Evolutionary conservation across 1,284 basidiomycete genomes (phyloP).

Genomic region (Schizophyllum commune): DNA sequence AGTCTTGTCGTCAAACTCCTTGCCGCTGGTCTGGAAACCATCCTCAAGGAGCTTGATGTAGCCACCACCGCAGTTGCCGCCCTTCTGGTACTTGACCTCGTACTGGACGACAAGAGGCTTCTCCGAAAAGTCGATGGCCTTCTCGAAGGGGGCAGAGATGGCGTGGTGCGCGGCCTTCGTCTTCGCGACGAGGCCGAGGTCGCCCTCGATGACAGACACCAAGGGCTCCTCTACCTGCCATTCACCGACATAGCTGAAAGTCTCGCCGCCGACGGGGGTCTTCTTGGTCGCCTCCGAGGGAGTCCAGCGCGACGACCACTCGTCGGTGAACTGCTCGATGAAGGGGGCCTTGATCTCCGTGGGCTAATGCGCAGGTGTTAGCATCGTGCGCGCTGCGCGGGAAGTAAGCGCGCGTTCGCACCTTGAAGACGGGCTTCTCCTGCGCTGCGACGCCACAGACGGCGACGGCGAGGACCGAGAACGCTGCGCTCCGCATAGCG

Average conservation of each 20-base stretch:
- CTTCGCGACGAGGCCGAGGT: conserved; percentile 89
- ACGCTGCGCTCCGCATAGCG: conserved; percentile 82
- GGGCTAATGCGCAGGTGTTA: conserved; percentile 38
- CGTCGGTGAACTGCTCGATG: conserved; percentile 93
- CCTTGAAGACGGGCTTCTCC: conserved; percentile 61
- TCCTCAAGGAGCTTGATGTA: conserved; percentile 96
- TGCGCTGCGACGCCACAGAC: conserved; percentile 53
- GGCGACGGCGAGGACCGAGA: conserved; percentile 63
- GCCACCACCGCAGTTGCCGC: conserved; percentile 97
- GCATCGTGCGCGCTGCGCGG: conserved; percentile 10
- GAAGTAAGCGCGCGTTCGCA: conserved; percentile 23
- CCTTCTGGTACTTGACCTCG: conserved; percentile 99
- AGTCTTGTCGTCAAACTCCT: conserved; percentile 96
- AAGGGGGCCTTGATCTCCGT: conserved; percentile 87
- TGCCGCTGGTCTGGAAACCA: conserved; percentile 85
- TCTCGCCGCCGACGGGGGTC: conserved; percentile 88
- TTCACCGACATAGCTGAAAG: conserved; percentile 94
- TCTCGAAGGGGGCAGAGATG: conserved; percentile 87
- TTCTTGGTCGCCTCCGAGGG: conserved; percentile 97
- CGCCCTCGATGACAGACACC: conserved; percentile 66
- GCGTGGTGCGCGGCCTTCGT: conserved; percentile 93
- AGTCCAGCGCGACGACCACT: conserved; percentile 91
- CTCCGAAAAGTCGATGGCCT: conserved; percentile 75
- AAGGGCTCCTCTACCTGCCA: conserved; percentile 93
- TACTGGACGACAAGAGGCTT: conserved; percentile 97